Evolutionary conservation across 176 grass and related monocot genomes (phyloP).

Genomic region (Dactylis glomerata): DNA sequence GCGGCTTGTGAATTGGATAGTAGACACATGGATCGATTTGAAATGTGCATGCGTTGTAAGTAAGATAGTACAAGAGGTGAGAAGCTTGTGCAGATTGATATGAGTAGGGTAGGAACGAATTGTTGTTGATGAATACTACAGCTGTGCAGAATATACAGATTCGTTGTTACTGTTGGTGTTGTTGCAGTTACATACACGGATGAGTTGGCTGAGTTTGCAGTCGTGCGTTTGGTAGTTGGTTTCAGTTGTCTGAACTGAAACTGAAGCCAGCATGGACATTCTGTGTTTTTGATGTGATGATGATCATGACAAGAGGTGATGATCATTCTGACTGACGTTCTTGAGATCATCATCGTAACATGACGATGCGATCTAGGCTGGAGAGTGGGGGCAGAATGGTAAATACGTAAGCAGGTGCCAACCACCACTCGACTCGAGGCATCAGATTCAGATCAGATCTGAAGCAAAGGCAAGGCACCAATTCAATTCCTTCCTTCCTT

Average conservation of each 20-base stretch:
- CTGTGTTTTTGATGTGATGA: too few species aligned
- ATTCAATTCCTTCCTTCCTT: not conserved
- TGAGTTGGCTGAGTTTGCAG: not conserved
- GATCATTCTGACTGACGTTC: too few species aligned
- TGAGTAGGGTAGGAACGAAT: not conserved
- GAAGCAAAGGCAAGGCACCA: not conserved
- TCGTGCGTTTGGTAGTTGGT: too few species aligned
- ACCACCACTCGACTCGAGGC: not conserved
- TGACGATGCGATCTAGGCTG: not conserved
- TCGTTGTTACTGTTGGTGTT: not conserved
- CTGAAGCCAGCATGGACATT: not conserved
- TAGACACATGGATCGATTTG: too few species aligned
- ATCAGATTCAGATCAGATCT: conserved; percentile 8
- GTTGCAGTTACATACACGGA: not conserved
- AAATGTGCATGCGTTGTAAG: too few species aligned
- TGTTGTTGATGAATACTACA: not conserved
- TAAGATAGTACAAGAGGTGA: too few species aligned
- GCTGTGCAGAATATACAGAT: not conserved
- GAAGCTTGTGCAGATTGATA: not conserved
- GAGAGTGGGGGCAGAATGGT: not conserved
- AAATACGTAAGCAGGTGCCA: not conserved
- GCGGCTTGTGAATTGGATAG: not conserved
- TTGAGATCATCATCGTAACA: not conserved
- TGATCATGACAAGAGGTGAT: too few species aligned
- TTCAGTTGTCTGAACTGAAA: not conserved